Evolutionary conservation across 148 eudicot genomes (phyloP).

Genomic region (Camellia sinensis): DNA sequence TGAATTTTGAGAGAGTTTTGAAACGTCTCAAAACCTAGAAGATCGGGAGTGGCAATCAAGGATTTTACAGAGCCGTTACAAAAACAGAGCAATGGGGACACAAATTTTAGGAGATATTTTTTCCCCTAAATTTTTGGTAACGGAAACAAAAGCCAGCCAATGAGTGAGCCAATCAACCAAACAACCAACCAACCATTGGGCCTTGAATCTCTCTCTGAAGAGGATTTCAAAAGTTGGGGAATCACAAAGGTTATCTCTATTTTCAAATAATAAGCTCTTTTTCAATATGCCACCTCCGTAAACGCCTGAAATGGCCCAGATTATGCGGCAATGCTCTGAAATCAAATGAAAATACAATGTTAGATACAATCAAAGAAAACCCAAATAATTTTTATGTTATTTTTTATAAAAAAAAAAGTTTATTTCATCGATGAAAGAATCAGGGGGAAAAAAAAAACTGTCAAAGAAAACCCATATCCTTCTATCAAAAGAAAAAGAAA

Average conservation of each 20-base stretch:
- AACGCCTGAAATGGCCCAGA: too few relatives aligned
- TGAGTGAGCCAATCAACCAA: neutral
- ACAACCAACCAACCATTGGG: neutral
- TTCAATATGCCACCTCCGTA: too few relatives aligned
- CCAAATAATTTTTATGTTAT: too few relatives aligned
- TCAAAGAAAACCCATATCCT: neutral
- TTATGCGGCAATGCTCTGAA: too few relatives aligned
- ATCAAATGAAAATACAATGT: too few relatives aligned
- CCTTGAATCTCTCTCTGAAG: neutral
- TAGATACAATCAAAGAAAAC: too few relatives aligned
- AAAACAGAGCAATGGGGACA: neutral
- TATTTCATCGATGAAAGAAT: too few relatives aligned
- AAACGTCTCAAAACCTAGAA: neutral
- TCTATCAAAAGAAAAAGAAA: neutral
- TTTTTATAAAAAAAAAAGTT: too few relatives aligned
- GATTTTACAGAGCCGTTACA: conserved; percentile 9
- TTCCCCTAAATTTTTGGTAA: neutral
- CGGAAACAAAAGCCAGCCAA: neutral
- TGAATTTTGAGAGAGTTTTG: neutral
- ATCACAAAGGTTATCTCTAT: neutral
- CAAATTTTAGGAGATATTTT: too few relatives aligned
- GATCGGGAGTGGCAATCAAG: neutral
- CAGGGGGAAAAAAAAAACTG: neutral
- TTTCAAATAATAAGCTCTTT: neutral
- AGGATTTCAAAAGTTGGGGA: neutral